These are phyloP conservation scores for Fraxinus baroniana DNA, from an alignment of 305 asterid species.

Conservation along the genomic window DNA sequence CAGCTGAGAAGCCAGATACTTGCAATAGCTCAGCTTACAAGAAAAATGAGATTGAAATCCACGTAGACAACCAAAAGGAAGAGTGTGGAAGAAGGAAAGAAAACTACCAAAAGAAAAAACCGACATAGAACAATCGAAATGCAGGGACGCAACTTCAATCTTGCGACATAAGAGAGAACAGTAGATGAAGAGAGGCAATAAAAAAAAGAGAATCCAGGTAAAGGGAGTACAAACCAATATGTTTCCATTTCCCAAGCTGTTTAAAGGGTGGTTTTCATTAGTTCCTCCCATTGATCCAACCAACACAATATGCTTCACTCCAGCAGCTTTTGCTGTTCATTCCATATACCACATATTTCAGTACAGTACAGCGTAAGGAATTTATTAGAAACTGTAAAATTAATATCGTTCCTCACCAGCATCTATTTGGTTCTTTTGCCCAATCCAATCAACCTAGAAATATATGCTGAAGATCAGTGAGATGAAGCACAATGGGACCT, in stretches of 20 bases:
- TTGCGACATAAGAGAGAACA: not conserved
- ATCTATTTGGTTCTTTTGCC: slow-evolving; percentile 91
- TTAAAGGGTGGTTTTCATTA: slow-evolving; percentile 64
- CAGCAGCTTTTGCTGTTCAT: slow-evolving; percentile 87
- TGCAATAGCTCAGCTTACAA: not conserved
- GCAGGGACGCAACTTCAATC: not conserved
- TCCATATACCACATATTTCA: not conserved
- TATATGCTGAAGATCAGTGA: not conserved
- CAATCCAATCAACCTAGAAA: slow-evolving; percentile 87
- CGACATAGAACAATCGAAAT: not conserved
- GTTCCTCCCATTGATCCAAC: slow-evolving; percentile 99
- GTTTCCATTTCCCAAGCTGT: slow-evolving; percentile 82
- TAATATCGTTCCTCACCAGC: slow-evolving; percentile 51
- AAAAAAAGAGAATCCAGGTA: not conserved
- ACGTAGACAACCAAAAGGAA: not conserved
- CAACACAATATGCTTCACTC: slow-evolving; percentile 88
- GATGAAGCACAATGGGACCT: not conserved
- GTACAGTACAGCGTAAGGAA: not conserved
- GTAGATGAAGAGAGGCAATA: not conserved
- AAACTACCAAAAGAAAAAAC: not conserved
- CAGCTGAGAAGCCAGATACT: not conserved
- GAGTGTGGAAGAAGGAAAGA: not conserved
- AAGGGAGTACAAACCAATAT: slow-evolving; percentile 62
- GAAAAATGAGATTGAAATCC: not conserved
- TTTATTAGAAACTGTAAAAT: slow-evolving; percentile 7